Evolutionary conservation across 768 basidiomycete species (phyloP).

Genomic region (Crassisporium funariophilum): DNA sequence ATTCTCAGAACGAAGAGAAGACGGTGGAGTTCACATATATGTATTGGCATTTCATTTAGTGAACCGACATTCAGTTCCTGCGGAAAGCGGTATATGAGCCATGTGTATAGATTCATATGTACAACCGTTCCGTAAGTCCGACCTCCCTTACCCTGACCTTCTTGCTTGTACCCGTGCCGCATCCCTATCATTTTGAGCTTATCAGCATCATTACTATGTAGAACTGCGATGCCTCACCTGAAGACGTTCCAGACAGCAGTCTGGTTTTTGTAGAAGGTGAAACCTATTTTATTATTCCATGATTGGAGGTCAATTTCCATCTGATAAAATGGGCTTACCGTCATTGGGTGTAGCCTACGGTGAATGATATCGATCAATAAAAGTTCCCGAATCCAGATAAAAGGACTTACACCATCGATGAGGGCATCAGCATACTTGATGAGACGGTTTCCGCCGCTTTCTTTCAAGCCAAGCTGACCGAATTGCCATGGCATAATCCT

Average conservation of each 20-base stretch:
- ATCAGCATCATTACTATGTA: conserved; percentile 5
- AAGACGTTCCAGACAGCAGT: conserved; percentile 54
- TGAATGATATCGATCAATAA: neutral
- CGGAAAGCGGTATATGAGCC: no score
- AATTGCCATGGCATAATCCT: conserved; percentile 67
- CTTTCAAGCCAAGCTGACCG: conserved; percentile 48
- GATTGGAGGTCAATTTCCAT: neutral
- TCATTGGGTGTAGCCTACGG: conserved; percentile 56
- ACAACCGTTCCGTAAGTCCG: no score
- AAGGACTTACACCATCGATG: conserved; percentile 41
- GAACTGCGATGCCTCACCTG: conserved; percentile 33
- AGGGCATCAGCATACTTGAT: conserved; percentile 59
- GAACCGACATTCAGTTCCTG: no score
- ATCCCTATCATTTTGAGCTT: conserved; percentile 21
- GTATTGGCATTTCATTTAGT: no score
- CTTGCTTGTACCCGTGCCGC: conserved; percentile 36
- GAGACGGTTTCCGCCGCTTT: conserved; percentile 52
- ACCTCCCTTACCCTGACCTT: conserved; percentile 33
- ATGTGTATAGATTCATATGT: no score
- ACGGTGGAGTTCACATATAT: no score
- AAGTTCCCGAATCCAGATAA: no score
- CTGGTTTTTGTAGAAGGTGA: conserved; percentile 55
- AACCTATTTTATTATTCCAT: no score
- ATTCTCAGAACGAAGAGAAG: no score
- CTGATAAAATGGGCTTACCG: conserved; percentile 30